Evolutionary conservation across 2,329 filamentous ascomycete genomes (phyloP).

Genomic region (Fonsecaea pedrosoi): DNA sequence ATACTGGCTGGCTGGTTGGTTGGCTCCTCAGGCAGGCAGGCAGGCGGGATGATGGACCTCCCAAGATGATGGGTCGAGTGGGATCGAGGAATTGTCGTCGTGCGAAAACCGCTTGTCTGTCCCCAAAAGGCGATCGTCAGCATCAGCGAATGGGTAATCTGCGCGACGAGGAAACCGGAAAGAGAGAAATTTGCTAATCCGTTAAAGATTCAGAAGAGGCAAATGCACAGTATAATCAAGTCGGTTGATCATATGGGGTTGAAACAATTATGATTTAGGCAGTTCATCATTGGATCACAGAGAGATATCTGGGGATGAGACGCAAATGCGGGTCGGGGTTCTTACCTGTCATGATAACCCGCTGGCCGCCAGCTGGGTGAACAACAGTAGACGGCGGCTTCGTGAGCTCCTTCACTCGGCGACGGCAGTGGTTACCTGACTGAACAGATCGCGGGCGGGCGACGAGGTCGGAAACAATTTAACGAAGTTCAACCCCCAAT

Average conservation of each 20-base stretch:
- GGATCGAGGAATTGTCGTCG: not conserved
- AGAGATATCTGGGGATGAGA: not conserved
- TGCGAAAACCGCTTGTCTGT: not conserved
- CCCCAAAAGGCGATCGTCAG: not conserved
- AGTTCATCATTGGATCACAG: conserved; percentile 25
- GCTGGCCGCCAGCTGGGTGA: not conserved
- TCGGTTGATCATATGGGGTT: conserved; percentile 29
- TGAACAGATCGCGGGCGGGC: not conserved
- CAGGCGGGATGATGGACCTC: no score
- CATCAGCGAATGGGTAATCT: not conserved
- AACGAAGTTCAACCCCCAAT: conserved; percentile 81
- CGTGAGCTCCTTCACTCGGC: not conserved
- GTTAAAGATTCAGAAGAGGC: conserved; percentile 6
- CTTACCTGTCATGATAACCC: not conserved
- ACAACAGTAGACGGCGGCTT: not conserved
- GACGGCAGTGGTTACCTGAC: not conserved
- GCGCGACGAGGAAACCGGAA: not conserved
- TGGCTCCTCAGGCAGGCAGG: no score
- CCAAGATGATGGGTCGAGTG: not conserved
- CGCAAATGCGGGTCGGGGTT: not conserved
- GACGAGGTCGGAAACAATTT: conserved; percentile 26
- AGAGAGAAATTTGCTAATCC: not conserved
- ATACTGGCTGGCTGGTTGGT: no score
- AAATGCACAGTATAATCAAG: conserved; percentile 30
- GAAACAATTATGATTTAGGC: conserved; percentile 28